Evolutionary conservation across 345 rosid species (phyloP), one percentile per base, ranked within the genome.

Genomic region (Adansonia digitata): DNA sequence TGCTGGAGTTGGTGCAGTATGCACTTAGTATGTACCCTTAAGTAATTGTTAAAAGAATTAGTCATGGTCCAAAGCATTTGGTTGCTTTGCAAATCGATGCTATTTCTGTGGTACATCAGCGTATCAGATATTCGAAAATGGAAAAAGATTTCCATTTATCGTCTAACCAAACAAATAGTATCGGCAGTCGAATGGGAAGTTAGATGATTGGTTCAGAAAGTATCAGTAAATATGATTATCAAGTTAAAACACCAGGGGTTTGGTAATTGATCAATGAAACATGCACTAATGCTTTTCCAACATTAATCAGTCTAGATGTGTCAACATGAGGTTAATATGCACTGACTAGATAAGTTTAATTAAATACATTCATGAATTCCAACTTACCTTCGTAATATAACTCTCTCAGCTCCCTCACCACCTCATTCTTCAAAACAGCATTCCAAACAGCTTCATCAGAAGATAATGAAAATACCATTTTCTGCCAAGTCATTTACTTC

Each of bases 361-460:
- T 24, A 63, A 35, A 42, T 31, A 74, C 52, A 10, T 72, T 59
- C 42, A 52, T 15, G 26, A 81, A 62, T 34, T 62, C 46, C 65
- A 46, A 83, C 82, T 57, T 24, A 87, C 95, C 94, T 82, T 84
- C 84, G 57, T 69, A 46, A 78, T 84, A 88, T 74, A 89, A 72
- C 37, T 84, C 85, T 65, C 88, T 84, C 42, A 94, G 91, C 83
- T 93, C 92, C 26, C 81, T 88, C 46, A 94, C 98, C 11, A 69
- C 93, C 34, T 87, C 88, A 79, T 94, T 91, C 53, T 81, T 91
- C 84, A 91, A 76, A 78, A 94, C 95, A 40, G 98, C 98, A 81
- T 89, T 83, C 97, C 98, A 92, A 20, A 94, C 97, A 81, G 91
- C 88, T 77, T 52, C 82, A 67, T 94, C 98, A 7, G 98, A 90